A percentile compares a stretch with the other conserved stretches of the same genome.
Evolutionary conservation across 805 yeast species (phyloP).

Genomic region (Candida awuae): DNA sequence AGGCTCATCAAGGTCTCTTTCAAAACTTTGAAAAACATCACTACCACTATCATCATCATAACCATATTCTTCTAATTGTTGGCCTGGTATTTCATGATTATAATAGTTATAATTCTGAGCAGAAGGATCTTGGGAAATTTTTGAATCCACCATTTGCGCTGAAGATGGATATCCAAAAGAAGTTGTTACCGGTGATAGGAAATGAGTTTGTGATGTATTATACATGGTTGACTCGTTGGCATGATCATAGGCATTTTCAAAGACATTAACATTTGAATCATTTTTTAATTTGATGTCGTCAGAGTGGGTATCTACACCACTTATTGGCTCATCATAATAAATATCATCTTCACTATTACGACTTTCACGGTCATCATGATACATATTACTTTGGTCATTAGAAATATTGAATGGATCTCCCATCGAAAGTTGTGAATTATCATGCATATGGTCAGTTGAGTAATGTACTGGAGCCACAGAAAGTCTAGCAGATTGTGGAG

Average conservation of each 20-base stretch:
- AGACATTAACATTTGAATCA: neutral
- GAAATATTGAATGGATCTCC: too few relatives aligned
- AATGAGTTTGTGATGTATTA: conserved; percentile 2
- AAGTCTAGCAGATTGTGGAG: too few relatives aligned
- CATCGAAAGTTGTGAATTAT: too few relatives aligned
- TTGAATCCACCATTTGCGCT: conserved; percentile 2
- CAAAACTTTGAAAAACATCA: conserved; percentile 19
- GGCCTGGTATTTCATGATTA: neutral
- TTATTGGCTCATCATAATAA: neutral
- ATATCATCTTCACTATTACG: neutral
- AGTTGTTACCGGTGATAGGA: conserved; percentile 2
- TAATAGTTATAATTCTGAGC: conserved; percentile 5
- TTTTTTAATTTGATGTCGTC: neutral
- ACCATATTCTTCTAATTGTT: neutral
- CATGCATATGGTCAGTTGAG: too few relatives aligned
- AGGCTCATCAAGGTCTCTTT: conserved; percentile 26
- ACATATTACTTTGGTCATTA: too few relatives aligned
- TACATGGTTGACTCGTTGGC: too few relatives aligned
- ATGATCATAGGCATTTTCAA: conserved; percentile 4
- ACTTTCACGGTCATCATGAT: neutral
- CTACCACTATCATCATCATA: neutral
- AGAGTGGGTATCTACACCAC: too few relatives aligned
- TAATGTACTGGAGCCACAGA: too few relatives aligned
- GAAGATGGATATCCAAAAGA: too few relatives aligned
- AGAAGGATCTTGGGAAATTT: conserved; percentile 11